Conservation (phyloP, 208 protist species). For the Acanthamoeba sp. region DNA sequence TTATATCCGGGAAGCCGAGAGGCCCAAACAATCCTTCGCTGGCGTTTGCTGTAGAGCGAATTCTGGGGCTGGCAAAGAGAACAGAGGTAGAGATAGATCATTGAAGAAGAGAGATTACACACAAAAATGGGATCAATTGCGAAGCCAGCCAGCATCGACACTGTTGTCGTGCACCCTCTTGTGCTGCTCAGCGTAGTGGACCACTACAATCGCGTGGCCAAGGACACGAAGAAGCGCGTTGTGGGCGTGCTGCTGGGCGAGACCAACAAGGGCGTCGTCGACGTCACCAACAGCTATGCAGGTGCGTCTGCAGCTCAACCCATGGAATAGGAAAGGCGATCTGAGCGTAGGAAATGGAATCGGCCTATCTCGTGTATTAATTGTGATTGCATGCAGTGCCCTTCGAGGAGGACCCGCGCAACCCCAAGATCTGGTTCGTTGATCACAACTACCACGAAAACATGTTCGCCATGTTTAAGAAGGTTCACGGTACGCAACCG, state of each 20-base stretch:
- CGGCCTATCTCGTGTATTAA: neutral
- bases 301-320: conserved; percentile 78
- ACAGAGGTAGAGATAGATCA: neutral
- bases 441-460: conserved; percentile 97
- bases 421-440: conserved; percentile 98
- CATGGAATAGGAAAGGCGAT: too few species aligned
- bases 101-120: neutral
- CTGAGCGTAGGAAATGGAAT: too few species aligned
- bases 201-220: conserved; percentile 98
- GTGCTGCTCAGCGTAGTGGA: conserved; percentile 99
- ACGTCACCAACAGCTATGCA: conserved; percentile 97
- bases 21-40: conserved; percentile 37
- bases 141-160: conserved; percentile 15
- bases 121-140: neutral
- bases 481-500: conserved; percentile 94
- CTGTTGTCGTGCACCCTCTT: conserved; percentile 69
- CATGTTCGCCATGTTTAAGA: conserved; percentile 99
- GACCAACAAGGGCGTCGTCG: conserved; percentile 90
- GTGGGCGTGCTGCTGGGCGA: conserved; percentile 97
- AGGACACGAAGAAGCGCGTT: conserved; percentile 95
- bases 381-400: conserved; percentile 90
- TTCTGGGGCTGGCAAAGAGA: neutral
- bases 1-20: neutral
- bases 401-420: conserved; percentile 99
- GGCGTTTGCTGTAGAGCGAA: neutral